phyloP scores from a whole-genome alignment of 257 asterid species.

The Petunia secreta region DNA sequence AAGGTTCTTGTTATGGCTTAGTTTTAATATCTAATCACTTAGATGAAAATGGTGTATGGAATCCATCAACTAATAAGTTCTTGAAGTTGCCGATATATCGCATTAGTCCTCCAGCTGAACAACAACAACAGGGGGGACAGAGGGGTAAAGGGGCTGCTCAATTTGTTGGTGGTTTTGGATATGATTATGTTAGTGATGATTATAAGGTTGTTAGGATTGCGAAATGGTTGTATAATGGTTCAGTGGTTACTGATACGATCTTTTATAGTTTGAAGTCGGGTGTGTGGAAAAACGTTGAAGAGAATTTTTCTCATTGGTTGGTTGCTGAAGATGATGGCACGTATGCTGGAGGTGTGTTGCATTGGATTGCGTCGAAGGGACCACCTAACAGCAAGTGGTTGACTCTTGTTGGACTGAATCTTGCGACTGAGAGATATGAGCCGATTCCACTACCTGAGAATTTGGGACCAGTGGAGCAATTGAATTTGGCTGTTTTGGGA shows the following conservation, averaged over 20 bases:
- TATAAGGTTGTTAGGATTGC: conserved; percentile 36
- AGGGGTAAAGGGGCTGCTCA: neutral
- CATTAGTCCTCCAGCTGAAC: neutral
- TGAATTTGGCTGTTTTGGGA: conserved; percentile 49
- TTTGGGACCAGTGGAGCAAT: conserved; percentile 21
- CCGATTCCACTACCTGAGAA: conserved; percentile 35
- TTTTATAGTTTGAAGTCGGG: conserved; percentile 56
- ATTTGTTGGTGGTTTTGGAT: conserved; percentile 47
- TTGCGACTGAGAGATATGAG: conserved; percentile 51
- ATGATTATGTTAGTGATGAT: conserved; percentile 43
- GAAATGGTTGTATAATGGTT: conserved; percentile 43
- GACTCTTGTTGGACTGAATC: conserved; percentile 55
- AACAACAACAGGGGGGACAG: no score
- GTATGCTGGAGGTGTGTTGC: conserved; percentile 50
- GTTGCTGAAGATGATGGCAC: conserved; percentile 54
- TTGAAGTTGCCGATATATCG: conserved; percentile 36
- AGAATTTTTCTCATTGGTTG: conserved; percentile 43
- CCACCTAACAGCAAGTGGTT: neutral
- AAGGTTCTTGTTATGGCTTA: conserved; percentile 38
- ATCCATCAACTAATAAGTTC: conserved; percentile 51
- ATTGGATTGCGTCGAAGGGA: conserved; percentile 39
- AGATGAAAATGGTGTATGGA: conserved; percentile 41
- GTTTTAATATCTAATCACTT: conserved; percentile 25
- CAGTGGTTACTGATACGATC: conserved; percentile 41
- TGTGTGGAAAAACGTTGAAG: conserved; percentile 50